A percentile compares a stretch with the other conserved stretches of the same genome.
Conservation (phyloP, 73 alveolate genomes). For the Breviolum minutum region DNA sequence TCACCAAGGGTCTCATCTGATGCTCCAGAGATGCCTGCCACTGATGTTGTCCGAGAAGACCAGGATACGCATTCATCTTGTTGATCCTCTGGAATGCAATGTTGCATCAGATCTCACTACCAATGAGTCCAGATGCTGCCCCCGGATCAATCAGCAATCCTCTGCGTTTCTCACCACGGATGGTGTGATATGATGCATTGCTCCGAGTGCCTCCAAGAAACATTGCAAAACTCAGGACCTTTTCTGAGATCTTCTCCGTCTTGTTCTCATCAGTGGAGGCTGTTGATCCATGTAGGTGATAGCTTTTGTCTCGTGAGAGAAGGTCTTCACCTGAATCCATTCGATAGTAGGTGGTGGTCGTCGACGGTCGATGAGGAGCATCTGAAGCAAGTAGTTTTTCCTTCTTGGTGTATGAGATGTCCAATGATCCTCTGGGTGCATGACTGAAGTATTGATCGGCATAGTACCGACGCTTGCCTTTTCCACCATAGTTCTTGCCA, state of each 20-base stretch:
- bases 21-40: conserved; percentile 23
- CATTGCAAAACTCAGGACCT: background rate
- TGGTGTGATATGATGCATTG: background rate
- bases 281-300: background rate
- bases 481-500: background rate
- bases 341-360: background rate
- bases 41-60: background rate
- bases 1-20: background rate
- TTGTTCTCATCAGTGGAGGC: background rate
- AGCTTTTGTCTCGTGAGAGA: background rate
- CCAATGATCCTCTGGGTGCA: background rate
- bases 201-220: background rate
- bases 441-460: background rate
- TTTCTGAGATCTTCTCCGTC: background rate
- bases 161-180: background rate
- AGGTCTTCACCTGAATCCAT: background rate
- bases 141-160: background rate
- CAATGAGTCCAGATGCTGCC: background rate
- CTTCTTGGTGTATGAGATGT: background rate
- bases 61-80: background rate
- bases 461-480: background rate
- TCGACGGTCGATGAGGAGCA: background rate
- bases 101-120: background rate
- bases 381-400: background rate
- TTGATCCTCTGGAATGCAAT: background rate